Conservation (phyloP, 345 rosid species). For the Jatropha curcas region DNA sequence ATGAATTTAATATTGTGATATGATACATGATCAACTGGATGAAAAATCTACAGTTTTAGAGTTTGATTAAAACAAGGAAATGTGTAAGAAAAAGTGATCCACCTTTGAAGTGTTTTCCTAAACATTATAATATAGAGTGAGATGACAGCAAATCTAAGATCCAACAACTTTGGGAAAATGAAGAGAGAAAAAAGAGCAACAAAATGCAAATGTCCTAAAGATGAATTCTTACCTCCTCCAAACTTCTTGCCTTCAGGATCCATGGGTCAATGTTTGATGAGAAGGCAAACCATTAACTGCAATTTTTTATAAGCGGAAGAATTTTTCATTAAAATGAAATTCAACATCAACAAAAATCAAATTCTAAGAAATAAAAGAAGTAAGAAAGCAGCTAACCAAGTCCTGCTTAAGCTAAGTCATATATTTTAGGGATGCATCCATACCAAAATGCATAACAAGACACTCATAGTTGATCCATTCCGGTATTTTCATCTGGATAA, state of each 20-base stretch:
- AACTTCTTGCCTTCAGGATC: slow-evolving; percentile 66
- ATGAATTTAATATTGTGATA: no score
- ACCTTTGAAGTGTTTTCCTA: neutral
- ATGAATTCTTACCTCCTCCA: slow-evolving; percentile 56
- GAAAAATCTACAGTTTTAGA: neutral
- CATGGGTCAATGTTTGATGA: slow-evolving; percentile 44
- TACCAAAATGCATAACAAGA: neutral
- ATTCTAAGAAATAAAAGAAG: neutral
- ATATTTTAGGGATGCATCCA: neutral
- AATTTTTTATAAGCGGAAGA: slow-evolving; percentile 3
- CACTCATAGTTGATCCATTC: neutral
- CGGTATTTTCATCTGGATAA: neutral
- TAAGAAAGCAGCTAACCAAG: neutral
- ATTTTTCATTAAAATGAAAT: neutral
- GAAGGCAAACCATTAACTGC: slow-evolving; percentile 41
- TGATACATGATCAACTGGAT: neutral
- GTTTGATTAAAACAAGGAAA: neutral
- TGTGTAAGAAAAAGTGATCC: neutral
- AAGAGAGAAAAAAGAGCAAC: neutral
- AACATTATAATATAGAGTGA: neutral
- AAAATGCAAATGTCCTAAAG: slow-evolving; percentile 2
- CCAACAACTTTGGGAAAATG: neutral
- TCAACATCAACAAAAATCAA: neutral
- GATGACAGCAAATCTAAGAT: neutral
- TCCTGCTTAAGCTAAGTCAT: neutral